Conservation (phyloP, 1,284 basidiomycete species). For the Trametes versicolor region DNA sequence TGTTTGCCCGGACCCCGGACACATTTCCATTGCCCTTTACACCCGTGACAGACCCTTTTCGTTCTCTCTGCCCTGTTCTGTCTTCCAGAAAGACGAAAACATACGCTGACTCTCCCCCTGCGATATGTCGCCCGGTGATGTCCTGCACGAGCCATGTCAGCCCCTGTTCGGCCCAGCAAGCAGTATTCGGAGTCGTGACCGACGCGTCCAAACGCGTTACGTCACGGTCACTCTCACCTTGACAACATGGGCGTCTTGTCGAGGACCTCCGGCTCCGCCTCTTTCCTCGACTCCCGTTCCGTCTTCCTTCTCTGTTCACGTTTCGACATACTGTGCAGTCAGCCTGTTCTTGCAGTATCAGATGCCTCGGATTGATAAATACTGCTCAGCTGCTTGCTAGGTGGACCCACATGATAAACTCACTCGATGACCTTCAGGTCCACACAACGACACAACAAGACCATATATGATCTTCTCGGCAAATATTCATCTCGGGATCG, state of each 20-base stretch:
- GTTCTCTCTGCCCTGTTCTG: background rate
- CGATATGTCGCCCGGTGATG: too few relatives aligned
- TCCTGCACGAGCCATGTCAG: too few relatives aligned
- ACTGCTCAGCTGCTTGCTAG: too few relatives aligned
- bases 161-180: background rate
- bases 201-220: slow-evolving; percentile 17
- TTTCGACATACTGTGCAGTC: too few relatives aligned
- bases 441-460: too few relatives aligned
- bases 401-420: too few relatives aligned
- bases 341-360: too few relatives aligned
- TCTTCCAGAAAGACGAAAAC: too few relatives aligned
- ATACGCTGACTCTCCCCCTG: too few relatives aligned
- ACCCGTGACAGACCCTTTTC: background rate
- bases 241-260: slow-evolving; percentile 16
- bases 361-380: too few relatives aligned
- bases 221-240: slow-evolving; percentile 22
- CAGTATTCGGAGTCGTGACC: background rate
- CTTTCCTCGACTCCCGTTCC: background rate
- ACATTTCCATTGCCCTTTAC: slow-evolving; percentile 12
- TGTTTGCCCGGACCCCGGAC: slow-evolving; percentile 20
- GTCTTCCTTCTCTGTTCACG: background rate
- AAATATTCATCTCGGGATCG: too few relatives aligned
- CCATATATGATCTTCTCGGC: too few relatives aligned
- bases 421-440: background rate
- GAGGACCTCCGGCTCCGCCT: background rate